Conservation (phyloP, 2,329 filamentous ascomycete species). For the Nemania sp. region DNA sequence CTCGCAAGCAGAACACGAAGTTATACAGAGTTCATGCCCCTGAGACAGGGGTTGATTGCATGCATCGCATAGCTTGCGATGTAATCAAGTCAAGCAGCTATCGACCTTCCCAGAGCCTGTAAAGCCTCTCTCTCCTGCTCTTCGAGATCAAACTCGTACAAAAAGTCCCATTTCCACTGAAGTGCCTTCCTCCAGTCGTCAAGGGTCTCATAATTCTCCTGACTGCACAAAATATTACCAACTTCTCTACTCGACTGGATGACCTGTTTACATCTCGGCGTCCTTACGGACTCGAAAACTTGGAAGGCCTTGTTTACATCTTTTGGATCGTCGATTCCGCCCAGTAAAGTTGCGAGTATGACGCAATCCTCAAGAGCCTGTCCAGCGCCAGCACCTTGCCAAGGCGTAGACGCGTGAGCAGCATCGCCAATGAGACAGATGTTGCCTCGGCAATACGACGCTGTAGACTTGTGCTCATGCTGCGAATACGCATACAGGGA, state of each 20-base stretch:
- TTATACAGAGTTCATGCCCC: too few species aligned
- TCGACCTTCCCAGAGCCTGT: too few species aligned
- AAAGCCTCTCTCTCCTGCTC: too few species aligned
- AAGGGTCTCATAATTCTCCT: constrained; percentile 3
- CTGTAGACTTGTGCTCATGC: constrained; percentile 6
- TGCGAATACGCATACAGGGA: constrained; percentile 1
- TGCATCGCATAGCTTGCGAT: too few species aligned
- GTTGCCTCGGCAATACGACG: neutral
- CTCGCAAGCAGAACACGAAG: too few species aligned
- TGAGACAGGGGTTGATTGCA: too few species aligned
- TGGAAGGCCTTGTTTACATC: neutral
- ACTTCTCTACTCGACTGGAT: constrained; percentile 7
- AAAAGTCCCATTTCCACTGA: neutral
- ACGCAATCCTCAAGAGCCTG: constrained; percentile 10
- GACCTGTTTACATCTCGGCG: neutral
- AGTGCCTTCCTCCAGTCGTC: constrained; percentile 9
- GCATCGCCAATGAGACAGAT: constrained; percentile 11
- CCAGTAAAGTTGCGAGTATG: neutral
- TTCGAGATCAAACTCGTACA: neutral
- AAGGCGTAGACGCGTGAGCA: constrained; percentile 8
- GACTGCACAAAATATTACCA: constrained; percentile 5
- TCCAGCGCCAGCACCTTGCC: constrained; percentile 8
- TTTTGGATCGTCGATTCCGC: neutral
- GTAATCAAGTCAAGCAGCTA: too few species aligned
- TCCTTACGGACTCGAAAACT: too few species aligned